Conservation (phyloP, 352 stramenopile species). For the Globisporangium nagaii region DNA sequence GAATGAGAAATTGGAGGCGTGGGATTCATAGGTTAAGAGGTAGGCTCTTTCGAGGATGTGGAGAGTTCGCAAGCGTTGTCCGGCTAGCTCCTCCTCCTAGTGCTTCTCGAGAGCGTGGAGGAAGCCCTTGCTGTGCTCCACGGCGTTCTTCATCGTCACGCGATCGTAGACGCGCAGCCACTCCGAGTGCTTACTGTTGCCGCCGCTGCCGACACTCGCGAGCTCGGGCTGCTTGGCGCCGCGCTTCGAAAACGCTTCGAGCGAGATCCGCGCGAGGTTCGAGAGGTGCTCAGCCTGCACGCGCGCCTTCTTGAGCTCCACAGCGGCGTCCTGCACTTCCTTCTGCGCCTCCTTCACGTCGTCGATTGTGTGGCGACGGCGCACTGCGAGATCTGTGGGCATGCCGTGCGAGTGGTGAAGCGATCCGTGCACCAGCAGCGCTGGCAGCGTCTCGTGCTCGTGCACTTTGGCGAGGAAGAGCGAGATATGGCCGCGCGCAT, state of each 20-base stretch:
- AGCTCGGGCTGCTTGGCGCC: slow-evolving; percentile 6
- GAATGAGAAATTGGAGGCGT: too few relatives aligned
- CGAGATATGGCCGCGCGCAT: slow-evolving; percentile 29
- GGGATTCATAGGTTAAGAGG: too few relatives aligned
- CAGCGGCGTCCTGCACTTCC: slow-evolving; percentile 51
- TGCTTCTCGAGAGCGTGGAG: slow-evolving; percentile 21
- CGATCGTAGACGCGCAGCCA: slow-evolving; percentile 69
- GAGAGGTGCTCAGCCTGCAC: slow-evolving; percentile 69
- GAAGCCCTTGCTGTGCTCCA: slow-evolving; percentile 63
- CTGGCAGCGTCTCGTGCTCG: slow-evolving; percentile 55
- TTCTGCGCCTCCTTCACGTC: slow-evolving; percentile 76
- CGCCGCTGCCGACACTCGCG: neutral
- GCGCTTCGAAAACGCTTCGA: slow-evolving; percentile 51
- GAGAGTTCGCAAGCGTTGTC: too few relatives aligned
- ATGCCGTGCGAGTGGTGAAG: slow-evolving; percentile 19
- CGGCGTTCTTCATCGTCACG: slow-evolving; percentile 55
- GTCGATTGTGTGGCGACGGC: slow-evolving; percentile 75
- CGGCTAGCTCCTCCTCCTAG: too few relatives aligned
- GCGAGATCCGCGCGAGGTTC: slow-evolving; percentile 60
- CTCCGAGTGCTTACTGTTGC: slow-evolving; percentile 18
- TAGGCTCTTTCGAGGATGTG: too few relatives aligned
- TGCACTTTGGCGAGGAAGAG: slow-evolving; percentile 70
- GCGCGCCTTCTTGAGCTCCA: slow-evolving; percentile 70
- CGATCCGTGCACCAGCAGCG: slow-evolving; percentile 19
- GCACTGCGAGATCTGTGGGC: slow-evolving; percentile 46